Conservation (phyloP, 768 basidiomycete genomes). For the Lactarius indigo region DNA sequence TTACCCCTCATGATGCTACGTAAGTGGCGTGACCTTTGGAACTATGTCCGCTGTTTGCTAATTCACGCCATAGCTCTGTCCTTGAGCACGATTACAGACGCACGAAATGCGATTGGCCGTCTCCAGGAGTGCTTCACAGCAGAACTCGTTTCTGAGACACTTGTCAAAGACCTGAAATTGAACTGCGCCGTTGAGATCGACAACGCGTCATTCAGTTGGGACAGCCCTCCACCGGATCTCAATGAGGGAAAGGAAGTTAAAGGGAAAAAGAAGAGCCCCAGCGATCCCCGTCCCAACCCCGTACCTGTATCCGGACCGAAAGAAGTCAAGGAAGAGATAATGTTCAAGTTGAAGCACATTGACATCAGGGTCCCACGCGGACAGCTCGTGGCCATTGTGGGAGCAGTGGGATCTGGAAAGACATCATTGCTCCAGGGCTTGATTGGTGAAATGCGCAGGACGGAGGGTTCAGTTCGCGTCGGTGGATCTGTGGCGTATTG, state of each 20-base stretch:
- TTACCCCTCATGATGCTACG: slow-evolving; percentile 75
- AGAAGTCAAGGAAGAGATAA: slow-evolving; percentile 34
- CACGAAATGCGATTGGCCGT: slow-evolving; percentile 72
- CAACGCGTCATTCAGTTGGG: slow-evolving; percentile 83
- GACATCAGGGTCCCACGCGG: slow-evolving; percentile 69
- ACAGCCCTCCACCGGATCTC: slow-evolving; percentile 58
- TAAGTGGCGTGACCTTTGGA: slow-evolving; percentile 26
- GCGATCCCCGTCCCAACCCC: slow-evolving; percentile 12
- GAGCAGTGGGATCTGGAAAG: slow-evolving; percentile 68
- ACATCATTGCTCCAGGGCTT: slow-evolving; percentile 68
- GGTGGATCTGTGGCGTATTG: slow-evolving; percentile 80
- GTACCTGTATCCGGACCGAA: slow-evolving; percentile 25
- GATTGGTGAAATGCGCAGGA: slow-evolving; percentile 80
- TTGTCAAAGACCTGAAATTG: slow-evolving; percentile 50
- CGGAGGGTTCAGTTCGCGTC: slow-evolving; percentile 61
- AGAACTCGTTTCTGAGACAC: slow-evolving; percentile 62
- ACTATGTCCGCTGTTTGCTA: not conserved
- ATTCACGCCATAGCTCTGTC: slow-evolving; percentile 48
- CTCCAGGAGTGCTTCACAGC: slow-evolving; percentile 81
- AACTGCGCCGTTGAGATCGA: slow-evolving; percentile 64
- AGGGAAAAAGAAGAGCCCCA: slow-evolving; percentile 16
- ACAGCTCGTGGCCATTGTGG: slow-evolving; percentile 80
- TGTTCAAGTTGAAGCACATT: slow-evolving; percentile 67
- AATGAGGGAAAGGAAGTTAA: slow-evolving; percentile 33
- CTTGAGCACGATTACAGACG: slow-evolving; percentile 80